A percentile compares a stretch with the other conserved stretches of the same genome.
These are phyloP conservation scores for Meripilus lineatus DNA, from an alignment of 1,284 basidiomycete genomes.

Conservation along the genomic window DNA sequence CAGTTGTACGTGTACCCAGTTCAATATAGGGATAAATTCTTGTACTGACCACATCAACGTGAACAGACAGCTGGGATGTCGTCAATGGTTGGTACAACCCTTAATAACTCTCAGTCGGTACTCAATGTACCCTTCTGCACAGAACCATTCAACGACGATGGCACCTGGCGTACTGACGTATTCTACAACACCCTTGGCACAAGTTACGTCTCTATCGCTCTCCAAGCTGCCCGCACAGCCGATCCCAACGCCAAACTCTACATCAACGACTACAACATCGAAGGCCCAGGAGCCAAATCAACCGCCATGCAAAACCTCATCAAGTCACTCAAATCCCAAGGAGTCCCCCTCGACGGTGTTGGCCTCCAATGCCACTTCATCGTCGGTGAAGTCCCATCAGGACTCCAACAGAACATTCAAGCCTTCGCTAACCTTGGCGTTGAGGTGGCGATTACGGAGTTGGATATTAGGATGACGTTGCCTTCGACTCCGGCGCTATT, in stretches of 20 bases:
- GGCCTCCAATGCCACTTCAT: constrained; percentile 49
- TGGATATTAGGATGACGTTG: constrained; percentile 48
- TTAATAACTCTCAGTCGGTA: neutral
- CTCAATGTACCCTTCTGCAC: neutral
- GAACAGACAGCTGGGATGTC: constrained; percentile 34
- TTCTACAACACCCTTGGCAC: constrained; percentile 43
- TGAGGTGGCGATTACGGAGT: constrained; percentile 51
- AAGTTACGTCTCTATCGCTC: constrained; percentile 38
- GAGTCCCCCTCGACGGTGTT: constrained; percentile 45
- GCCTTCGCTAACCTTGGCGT: constrained; percentile 45
- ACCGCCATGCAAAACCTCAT: constrained; percentile 43
- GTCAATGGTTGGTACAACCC: constrained; percentile 27
- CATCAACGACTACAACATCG: constrained; percentile 53
- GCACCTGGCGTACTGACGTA: constrained; percentile 42
- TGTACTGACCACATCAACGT: neutral
- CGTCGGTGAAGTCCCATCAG: constrained; percentile 39
- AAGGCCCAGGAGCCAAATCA: constrained; percentile 34
- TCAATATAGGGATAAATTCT: no score
- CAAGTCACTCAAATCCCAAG: constrained; percentile 33
- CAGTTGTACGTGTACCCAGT: constrained; percentile 20
- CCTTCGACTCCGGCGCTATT: constrained; percentile 43
- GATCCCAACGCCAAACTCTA: constrained; percentile 37
- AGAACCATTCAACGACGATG: constrained; percentile 57
- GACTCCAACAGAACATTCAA: constrained; percentile 37
- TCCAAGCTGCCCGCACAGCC: constrained; percentile 39